These are phyloP conservation scores for Teratosphaeria zuluensis DNA, from an alignment of 2,329 filamentous ascomycete genomes.

Conservation along the genomic window DNA sequence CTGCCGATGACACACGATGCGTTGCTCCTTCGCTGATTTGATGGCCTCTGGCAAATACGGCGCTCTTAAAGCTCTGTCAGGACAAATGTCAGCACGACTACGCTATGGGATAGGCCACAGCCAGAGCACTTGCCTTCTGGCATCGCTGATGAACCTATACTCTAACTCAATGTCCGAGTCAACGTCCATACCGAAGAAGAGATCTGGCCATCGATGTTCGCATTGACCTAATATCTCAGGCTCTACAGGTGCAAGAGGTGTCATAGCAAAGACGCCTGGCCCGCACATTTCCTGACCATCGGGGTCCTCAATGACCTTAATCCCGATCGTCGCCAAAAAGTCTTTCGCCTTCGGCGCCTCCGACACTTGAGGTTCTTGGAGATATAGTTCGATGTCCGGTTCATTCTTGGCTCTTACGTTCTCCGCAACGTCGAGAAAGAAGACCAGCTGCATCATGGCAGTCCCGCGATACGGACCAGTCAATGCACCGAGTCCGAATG, in stretches of 20 bases:
- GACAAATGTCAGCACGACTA: neutral
- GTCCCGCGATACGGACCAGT: too few species aligned
- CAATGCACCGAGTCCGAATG: neutral
- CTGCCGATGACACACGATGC: neutral
- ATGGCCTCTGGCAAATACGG: too few species aligned
- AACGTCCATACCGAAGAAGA: neutral
- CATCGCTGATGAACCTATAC: neutral
- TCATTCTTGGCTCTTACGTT: neutral
- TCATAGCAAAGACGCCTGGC: neutral
- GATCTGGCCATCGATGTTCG: neutral
- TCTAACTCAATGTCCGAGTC: neutral
- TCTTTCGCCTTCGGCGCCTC: neutral
- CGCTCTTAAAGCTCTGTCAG: too few species aligned
- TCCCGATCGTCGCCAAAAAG: neutral
- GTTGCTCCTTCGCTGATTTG: neutral
- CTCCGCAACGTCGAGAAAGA: too few species aligned
- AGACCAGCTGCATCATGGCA: too few species aligned
- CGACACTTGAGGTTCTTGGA: neutral
- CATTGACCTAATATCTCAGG: neutral
- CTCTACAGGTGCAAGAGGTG: neutral
- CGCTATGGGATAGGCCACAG: neutral
- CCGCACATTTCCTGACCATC: neutral
- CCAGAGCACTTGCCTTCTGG: neutral
- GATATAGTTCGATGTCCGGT: neutral
- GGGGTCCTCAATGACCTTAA: neutral